A percentile compares a stretch with the other conserved stretches of the same genome.
Conservation (phyloP, 257 asterid species). For the Forsythia suspensa region DNA sequence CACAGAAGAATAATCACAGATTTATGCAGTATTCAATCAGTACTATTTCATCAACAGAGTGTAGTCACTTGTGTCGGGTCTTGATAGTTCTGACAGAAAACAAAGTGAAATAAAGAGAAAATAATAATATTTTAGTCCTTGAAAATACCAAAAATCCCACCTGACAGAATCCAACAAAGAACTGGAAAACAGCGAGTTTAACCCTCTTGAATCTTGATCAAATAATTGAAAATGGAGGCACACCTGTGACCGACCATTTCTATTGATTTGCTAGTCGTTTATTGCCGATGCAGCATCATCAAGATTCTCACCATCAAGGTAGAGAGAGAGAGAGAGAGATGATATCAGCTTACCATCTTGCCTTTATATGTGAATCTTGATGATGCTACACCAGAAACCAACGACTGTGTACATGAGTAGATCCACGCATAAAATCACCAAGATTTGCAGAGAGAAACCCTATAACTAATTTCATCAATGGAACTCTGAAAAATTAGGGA, state of each 20-base stretch:
- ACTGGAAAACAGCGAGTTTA: slow-evolving; percentile 2
- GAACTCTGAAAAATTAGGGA: neutral
- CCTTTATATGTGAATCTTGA: slow-evolving; percentile 53
- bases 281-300: slow-evolving; percentile 67
- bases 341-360: neutral
- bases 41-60: slow-evolving; percentile 22
- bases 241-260: slow-evolving; percentile 8
- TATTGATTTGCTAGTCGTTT: slow-evolving; percentile 33
- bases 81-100: neutral
- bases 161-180: slow-evolving; percentile 15
- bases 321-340: slow-evolving; percentile 6
- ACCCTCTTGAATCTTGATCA: neutral
- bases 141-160: slow-evolving; percentile 14
- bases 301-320: slow-evolving; percentile 46
- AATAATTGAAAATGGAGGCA: neutral
- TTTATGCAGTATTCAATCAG: slow-evolving; percentile 18
- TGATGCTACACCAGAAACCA: slow-evolving; percentile 56
- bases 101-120: neutral
- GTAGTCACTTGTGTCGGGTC: slow-evolving; percentile 29
- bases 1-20: slow-evolving; percentile 36
- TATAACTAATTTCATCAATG: neutral
- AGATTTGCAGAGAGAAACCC: slow-evolving; percentile 18
- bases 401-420: slow-evolving; percentile 36
- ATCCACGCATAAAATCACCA: slow-evolving; percentile 28
- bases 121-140: slow-evolving; percentile 1